phyloP scores from a whole-genome alignment of 1,284 basidiomycete species.

The Trichosporon sp. region DNA sequence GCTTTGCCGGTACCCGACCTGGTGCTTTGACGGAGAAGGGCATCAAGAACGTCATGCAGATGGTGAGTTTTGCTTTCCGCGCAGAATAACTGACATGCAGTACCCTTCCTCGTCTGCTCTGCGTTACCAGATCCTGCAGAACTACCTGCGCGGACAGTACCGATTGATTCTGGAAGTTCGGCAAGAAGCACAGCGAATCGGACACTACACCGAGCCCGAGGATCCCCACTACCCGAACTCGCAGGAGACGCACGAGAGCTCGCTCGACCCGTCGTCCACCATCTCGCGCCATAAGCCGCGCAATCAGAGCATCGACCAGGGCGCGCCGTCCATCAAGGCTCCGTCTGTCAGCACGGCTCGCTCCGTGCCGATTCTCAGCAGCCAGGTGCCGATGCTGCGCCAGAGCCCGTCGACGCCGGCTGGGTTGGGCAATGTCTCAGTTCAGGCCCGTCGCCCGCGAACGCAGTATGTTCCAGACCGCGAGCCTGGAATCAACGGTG shows the following conservation, averaged over 20 bases:
- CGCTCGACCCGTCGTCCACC: neutral
- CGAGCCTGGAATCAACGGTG: constrained; percentile 32
- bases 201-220: constrained; percentile 45
- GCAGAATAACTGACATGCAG: constrained; percentile 40
- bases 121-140: constrained; percentile 60
- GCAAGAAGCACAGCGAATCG: constrained; percentile 44
- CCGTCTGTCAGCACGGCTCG: constrained; percentile 32
- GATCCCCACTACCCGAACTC: constrained; percentile 35
- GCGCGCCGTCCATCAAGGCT: constrained; percentile 33
- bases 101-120: constrained; percentile 61
- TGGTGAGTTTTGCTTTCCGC: constrained; percentile 64
- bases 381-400: constrained; percentile 32
- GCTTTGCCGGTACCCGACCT: constrained; percentile 63
- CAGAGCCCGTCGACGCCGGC: constrained; percentile 52
- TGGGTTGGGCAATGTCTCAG: constrained; percentile 35
- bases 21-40: constrained; percentile 74
- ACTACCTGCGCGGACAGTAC: constrained; percentile 60
- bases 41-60: constrained; percentile 80
- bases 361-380: constrained; percentile 27
- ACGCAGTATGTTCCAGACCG: constrained; percentile 49
- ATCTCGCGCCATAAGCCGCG: constrained; percentile 11
- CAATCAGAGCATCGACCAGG: constrained; percentile 27
- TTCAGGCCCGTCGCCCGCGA: constrained; percentile 36
- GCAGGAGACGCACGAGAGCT: constrained; percentile 36
- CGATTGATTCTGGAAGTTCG: constrained; percentile 53